Conservation (phyloP, 2,329 filamentous ascomycete genomes). For the Xylaria sp. region DNA sequence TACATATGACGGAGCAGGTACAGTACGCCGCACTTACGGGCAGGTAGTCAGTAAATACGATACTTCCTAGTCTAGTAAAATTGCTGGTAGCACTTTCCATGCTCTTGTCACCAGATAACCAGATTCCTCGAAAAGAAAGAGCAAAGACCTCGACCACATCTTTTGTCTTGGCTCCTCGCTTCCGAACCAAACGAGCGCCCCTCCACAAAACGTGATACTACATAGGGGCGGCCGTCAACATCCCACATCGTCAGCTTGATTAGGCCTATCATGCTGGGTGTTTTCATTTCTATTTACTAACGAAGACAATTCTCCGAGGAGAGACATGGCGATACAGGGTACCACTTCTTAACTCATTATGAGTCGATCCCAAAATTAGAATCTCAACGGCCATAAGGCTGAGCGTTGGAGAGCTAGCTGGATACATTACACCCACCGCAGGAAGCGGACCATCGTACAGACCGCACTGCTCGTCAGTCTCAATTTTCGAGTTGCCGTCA, state of each 20-base stretch:
- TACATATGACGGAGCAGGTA: not conserved
- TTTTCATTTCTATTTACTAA: not conserved
- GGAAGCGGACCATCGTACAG: not conserved
- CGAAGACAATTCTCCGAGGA: conserved; percentile 1
- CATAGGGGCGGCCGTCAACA: not conserved
- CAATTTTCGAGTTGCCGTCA: not conserved
- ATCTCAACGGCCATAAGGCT: conserved; percentile 26
- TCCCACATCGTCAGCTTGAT: not conserved
- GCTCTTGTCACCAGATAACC: not conserved
- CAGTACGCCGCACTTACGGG: too few species aligned
- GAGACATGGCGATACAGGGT: not conserved
- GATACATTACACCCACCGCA: not conserved
- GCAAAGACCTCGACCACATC: not conserved
- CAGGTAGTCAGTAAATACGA: too few species aligned
- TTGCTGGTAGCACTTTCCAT: too few species aligned
- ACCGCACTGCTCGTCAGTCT: not conserved
- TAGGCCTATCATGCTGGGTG: not conserved
- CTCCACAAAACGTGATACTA: not conserved
- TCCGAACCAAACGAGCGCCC: conserved; percentile 1
- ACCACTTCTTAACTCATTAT: not conserved
- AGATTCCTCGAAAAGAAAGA: not conserved
- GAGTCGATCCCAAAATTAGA: conserved; percentile 23
- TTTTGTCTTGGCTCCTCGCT: conserved; percentile 19
- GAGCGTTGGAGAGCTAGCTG: not conserved
- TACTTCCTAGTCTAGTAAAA: too few species aligned